Percentiles rank a stretch among this genome's conserved stretches.
Evolutionary conservation across 2,329 filamentous ascomycete genomes (phyloP).

Genomic region (Cytospora paraplurivora): DNA sequence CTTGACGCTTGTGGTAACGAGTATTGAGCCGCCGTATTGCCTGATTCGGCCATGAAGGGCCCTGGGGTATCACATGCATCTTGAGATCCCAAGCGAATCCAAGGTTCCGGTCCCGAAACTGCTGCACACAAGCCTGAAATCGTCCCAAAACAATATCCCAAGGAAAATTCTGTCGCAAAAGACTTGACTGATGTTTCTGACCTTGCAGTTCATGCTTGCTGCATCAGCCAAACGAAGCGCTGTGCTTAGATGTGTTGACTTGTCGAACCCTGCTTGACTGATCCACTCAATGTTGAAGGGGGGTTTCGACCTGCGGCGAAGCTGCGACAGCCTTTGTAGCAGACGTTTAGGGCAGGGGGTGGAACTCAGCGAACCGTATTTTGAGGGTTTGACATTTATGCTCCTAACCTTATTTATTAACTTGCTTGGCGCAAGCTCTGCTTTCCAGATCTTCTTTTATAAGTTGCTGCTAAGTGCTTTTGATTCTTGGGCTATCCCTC

Average conservation of each 20-base stretch:
- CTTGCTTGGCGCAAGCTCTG: neutral
- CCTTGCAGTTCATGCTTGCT: neutral
- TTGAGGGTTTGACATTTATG: conserved; percentile 7
- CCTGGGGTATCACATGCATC: neutral
- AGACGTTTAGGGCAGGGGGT: conserved; percentile 17
- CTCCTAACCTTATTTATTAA: neutral
- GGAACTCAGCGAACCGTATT: conserved; percentile 4
- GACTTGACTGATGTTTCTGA: neutral
- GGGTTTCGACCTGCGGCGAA: conserved; percentile 25
- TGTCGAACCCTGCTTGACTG: neutral
- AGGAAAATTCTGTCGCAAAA: neutral
- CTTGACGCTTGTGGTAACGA: neutral
- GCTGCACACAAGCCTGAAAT: neutral
- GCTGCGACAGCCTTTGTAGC: conserved; percentile 24
- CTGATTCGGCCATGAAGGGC: neutral
- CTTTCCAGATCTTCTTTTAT: conserved; percentile 5
- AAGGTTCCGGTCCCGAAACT: neutral
- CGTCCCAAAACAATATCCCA: neutral
- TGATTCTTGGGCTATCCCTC: neutral
- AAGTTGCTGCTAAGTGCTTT: conserved; percentile 12
- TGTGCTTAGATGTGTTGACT: neutral
- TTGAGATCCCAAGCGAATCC: too few relatives aligned
- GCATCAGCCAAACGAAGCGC: neutral
- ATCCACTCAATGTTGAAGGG: conserved; percentile 18
- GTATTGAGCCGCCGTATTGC: neutral